Conservation (phyloP, 148 eudicot species). For the Spergularia marina region DNA sequence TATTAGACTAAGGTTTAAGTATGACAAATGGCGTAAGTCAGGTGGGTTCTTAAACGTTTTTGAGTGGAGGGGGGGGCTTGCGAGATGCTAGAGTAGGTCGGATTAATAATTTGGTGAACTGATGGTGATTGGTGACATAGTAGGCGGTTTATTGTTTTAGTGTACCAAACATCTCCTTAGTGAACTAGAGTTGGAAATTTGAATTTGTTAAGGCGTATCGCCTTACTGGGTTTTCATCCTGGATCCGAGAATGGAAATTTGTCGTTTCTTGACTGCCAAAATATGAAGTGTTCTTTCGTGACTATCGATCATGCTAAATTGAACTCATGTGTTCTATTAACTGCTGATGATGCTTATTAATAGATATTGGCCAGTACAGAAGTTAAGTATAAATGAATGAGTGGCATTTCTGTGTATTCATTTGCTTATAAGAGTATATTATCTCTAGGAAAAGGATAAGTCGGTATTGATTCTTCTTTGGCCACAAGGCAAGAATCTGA, state of each 20-base stretch:
- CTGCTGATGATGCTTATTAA: conserved; percentile 7
- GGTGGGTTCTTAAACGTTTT: no score
- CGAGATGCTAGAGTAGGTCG: no score
- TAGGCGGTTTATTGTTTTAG: no score
- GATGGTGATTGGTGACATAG: no score
- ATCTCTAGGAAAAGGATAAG: conserved; percentile 19
- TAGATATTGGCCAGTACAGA: not conserved
- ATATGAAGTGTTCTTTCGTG: not conserved
- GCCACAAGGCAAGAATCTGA: conserved; percentile 53
- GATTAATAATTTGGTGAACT: no score
- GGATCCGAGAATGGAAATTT: not conserved
- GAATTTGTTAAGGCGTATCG: not conserved
- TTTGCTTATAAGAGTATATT: conserved; percentile 2
- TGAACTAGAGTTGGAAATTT: not conserved
- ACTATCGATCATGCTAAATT: conserved; percentile 1
- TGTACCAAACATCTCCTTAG: not conserved
- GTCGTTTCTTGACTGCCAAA: not conserved
- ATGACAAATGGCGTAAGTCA: no score
- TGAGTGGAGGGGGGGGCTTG: no score
- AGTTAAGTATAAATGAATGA: not conserved
- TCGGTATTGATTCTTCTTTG: conserved; percentile 27
- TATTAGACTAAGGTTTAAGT: not conserved
- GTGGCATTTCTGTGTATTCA: conserved; percentile 2
- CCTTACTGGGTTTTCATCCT: not conserved
- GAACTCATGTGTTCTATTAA: not conserved